Evolutionary conservation across 108 stramenopile species (phyloP).

Genomic region (Parmales sp.): DNA sequence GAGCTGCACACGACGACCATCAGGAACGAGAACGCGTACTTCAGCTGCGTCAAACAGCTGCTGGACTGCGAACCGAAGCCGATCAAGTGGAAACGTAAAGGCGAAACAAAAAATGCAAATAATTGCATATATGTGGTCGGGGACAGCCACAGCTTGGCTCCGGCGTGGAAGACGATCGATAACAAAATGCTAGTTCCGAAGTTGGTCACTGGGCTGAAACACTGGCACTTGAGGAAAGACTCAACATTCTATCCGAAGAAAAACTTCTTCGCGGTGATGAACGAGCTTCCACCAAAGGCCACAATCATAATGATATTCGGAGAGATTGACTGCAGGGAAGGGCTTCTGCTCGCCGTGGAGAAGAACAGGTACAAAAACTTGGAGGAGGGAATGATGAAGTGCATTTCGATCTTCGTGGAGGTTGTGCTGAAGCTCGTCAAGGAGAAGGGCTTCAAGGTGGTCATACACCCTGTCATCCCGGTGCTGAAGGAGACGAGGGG

Average conservation of each 20-base stretch:
- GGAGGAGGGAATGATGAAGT: constrained; percentile 13
- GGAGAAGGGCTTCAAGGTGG: neutral
- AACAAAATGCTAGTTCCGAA: constrained; percentile 15
- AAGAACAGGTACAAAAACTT: constrained; percentile 19
- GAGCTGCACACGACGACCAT: constrained; percentile 28
- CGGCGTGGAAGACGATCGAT: constrained; percentile 12
- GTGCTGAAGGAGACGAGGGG: constrained; percentile 32
- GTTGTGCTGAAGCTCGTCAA: neutral
- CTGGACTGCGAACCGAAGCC: no score
- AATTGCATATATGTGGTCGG: constrained; percentile 24
- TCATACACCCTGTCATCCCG: constrained; percentile 34
- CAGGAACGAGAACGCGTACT: constrained; percentile 38
- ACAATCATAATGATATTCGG: constrained; percentile 32
- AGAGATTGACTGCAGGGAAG: constrained; percentile 51
- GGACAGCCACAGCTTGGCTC: constrained; percentile 25
- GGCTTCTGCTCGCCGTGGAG: constrained; percentile 33
- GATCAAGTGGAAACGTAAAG: neutral
- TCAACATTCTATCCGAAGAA: constrained; percentile 33
- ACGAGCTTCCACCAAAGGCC: constrained; percentile 19
- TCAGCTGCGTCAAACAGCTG: constrained; percentile 10
- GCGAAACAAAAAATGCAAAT: neutral
- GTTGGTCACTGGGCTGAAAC: constrained; percentile 41
- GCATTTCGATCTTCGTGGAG: neutral
- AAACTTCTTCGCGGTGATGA: neutral
- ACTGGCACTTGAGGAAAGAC: constrained; percentile 38